Evolutionary conservation across 495 filamentous ascomycete species (phyloP).

Genomic region (Thermothielavioides terrestris): DNA sequence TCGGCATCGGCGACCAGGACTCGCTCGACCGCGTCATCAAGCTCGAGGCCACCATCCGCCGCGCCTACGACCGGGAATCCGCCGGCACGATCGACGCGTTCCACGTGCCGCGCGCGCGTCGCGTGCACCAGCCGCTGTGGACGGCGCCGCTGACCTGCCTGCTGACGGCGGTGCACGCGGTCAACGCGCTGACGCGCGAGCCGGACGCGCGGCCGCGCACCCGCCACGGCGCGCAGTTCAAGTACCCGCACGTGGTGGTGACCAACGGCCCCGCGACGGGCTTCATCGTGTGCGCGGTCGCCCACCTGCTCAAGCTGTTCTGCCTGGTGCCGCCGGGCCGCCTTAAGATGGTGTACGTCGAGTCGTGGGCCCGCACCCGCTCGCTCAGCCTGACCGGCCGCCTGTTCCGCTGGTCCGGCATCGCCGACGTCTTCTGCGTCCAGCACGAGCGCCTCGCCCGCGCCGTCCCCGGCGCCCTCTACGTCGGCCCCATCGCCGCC

Average conservation of each 20-base stretch:
- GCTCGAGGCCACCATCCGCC: slow-evolving; percentile 28
- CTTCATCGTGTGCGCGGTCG: slow-evolving; percentile 66
- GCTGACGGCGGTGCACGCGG: slow-evolving; percentile 48
- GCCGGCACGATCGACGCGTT: slow-evolving; percentile 47
- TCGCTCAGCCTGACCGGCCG: slow-evolving; percentile 73
- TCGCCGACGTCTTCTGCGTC: slow-evolving; percentile 38
- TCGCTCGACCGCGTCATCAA: slow-evolving; percentile 35
- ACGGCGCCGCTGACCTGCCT: slow-evolving; percentile 52
- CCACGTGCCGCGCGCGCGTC: slow-evolving; percentile 60
- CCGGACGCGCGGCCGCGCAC: slow-evolving; percentile 25
- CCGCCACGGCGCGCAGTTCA: slow-evolving; percentile 22
- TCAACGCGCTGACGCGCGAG: slow-evolving; percentile 31
- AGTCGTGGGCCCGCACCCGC: slow-evolving; percentile 81
- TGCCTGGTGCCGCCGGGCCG: slow-evolving; percentile 30
- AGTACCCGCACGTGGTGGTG: slow-evolving; percentile 54
- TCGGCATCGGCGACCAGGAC: slow-evolving; percentile 68
- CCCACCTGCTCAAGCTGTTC: slow-evolving; percentile 57
- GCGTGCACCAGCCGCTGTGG: slow-evolving; percentile 66
- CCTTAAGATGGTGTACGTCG: slow-evolving; percentile 68
- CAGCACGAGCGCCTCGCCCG: slow-evolving; percentile 28
- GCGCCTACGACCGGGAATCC: slow-evolving; percentile 13
- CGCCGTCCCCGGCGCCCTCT: neutral
- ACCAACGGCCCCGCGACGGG: slow-evolving; percentile 86
- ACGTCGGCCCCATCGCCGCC: slow-evolving; percentile 4
- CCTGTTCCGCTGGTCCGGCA: slow-evolving; percentile 42